Base-by-base conservation (phyloP, 192 early-diverging fungal genomes). In the Podila clonocystis region DNA sequence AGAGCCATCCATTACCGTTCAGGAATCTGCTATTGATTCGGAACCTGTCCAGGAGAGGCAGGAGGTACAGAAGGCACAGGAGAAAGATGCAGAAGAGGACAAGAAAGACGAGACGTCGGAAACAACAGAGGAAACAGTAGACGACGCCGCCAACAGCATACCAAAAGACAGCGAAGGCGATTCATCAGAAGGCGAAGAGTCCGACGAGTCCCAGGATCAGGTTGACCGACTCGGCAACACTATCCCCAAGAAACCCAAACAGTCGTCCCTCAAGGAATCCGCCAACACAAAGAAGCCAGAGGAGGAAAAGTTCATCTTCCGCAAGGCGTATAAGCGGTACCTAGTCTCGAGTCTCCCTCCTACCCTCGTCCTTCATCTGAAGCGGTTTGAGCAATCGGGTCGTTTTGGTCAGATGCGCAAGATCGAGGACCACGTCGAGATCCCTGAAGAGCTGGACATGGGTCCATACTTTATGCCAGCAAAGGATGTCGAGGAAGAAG, bases 341-440 rank as follows among this genome's bases (percentile, higher is more conserved):
- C 38, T 87, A 19, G 65, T 87, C 36, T 77, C 75, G 24, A 50
- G 67, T 12, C 52, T 79, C 12, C 85, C 85, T 2, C 83, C 80
- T 13, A 84, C 84, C 8, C 48, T 87, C 6, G 75, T 87, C 6
- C 67, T 87, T 28, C 85, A 87, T 48, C 50, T 87, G 50, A 87
- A 87, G 67, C 70, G 85, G 9, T 87, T 87, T 38, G 74, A 84
- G 62, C 83, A 82, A 41, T 82, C 82, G 20, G 72, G 72, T 15
- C 67, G 83, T 19, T 67, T 73, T 49, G 75, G 83, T 13, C 71
- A 64, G 57, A 85, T 82, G 68, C 83, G 75, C 63, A 87, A 87
- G 62, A 75, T 87, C 26, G 78, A 87, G 28, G 80, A 84, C 33
- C 67, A 74, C 57, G 82, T 87, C 13, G 72, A 69, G 1, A 82